Percentiles rank a stretch among this genome's conserved stretches.
These are phyloP conservation scores for Candida glucosophila DNA, from an alignment of 1,139 yeast genomes.

Conservation along the genomic window DNA sequence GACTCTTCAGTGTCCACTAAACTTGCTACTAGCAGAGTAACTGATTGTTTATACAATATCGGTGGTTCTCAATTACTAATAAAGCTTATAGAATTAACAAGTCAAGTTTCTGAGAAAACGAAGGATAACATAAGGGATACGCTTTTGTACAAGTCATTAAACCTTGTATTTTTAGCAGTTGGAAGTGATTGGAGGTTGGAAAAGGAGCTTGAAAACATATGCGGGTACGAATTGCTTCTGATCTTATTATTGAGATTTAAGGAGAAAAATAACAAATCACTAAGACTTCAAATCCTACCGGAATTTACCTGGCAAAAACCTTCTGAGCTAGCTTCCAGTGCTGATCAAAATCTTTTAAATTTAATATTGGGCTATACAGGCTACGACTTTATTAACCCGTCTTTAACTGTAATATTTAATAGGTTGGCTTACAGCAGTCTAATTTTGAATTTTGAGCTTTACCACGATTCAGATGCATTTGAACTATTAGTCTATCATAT, in stretches of 20 bases:
- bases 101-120: constrained; percentile 7
- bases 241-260: constrained; percentile 24
- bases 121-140: constrained; percentile 10
- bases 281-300: constrained; percentile 9
- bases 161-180: constrained; percentile 19
- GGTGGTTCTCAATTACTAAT: constrained; percentile 31
- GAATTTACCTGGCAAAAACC: constrained; percentile 1
- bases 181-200: constrained; percentile 28
- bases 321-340: background rate
- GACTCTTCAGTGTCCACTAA: background rate
- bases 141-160: constrained; percentile 14
- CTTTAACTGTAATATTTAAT: constrained; percentile 23
- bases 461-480: constrained; percentile 32
- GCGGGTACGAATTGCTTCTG: constrained; percentile 32
- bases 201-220: constrained; percentile 35
- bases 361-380: constrained; percentile 19
- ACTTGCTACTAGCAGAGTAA: constrained; percentile 8
- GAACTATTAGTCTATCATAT: constrained; percentile 49
- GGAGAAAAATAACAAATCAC: constrained; percentile 12
- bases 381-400: constrained; percentile 14
- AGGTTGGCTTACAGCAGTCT: constrained; percentile 21
- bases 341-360: constrained; percentile 10
- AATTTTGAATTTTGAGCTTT: constrained; percentile 28
- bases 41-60: constrained; percentile 23
- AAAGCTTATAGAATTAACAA: constrained; percentile 20